Conservation (phyloP, 768 basidiomycete genomes). For the Xerocomellus dryophilus region DNA sequence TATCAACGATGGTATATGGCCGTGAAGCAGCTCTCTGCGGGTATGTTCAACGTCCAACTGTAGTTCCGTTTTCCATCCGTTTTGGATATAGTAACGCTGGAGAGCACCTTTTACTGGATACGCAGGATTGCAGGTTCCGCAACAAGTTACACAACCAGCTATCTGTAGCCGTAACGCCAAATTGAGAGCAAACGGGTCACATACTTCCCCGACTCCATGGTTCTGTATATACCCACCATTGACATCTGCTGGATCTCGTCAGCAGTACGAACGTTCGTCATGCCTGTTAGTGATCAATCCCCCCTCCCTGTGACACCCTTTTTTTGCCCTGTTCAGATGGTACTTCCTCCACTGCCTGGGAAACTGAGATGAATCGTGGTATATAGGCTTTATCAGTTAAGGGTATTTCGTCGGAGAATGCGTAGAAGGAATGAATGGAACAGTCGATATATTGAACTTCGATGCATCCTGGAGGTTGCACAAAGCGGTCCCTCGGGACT, state of each 20-base stretch:
- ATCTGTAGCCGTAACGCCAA: too few species aligned
- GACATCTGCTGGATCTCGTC: too few species aligned
- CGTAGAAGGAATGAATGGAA: neutral
- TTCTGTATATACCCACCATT: too few species aligned
- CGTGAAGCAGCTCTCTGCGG: neutral
- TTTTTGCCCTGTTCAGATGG: neutral
- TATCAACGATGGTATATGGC: neutral
- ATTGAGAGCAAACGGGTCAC: too few species aligned
- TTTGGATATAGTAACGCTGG: neutral
- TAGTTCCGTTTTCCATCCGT: neutral
- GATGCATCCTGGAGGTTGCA: neutral
- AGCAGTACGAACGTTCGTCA: neutral
- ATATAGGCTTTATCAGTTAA: too few species aligned
- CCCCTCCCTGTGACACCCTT: neutral
- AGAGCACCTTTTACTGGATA: too few species aligned
- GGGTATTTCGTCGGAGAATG: too few species aligned
- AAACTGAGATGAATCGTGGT: neutral
- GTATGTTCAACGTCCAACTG: neutral
- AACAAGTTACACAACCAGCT: too few species aligned
- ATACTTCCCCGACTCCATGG: too few species aligned
- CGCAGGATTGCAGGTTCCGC: too few species aligned
- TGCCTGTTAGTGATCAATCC: neutral
- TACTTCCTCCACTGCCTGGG: neutral
- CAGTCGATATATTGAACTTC: neutral
- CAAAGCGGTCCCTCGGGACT: neutral